Conservation (phyloP, 1,284 basidiomycete species). For the Apiotrichum domesticum region DNA sequence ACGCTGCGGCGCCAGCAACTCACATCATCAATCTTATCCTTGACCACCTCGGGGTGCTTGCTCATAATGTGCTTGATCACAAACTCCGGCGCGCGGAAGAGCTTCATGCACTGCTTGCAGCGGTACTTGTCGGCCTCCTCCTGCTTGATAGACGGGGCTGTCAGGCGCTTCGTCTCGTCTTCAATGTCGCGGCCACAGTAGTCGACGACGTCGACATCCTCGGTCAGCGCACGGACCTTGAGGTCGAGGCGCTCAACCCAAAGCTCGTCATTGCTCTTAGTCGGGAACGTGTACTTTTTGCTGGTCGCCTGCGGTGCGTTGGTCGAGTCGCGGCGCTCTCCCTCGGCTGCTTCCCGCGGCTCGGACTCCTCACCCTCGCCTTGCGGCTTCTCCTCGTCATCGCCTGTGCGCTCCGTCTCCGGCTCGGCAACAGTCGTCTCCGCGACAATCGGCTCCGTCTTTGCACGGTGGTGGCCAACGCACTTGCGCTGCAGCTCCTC, state of each 20-base stretch:
- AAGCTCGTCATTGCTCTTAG: slow-evolving; percentile 60
- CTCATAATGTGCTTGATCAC: slow-evolving; percentile 90
- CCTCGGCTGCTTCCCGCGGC: slow-evolving; percentile 54
- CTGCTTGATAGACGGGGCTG: slow-evolving; percentile 75
- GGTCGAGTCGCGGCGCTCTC: slow-evolving; percentile 10
- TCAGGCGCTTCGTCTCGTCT: slow-evolving; percentile 72
- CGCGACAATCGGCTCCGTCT: slow-evolving; percentile 30
- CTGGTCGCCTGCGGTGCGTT: background rate
- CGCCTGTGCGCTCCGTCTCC: slow-evolving; percentile 4
- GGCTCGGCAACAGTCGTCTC: slow-evolving; percentile 45
- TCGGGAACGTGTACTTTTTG: slow-evolving; percentile 21
- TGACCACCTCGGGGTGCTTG: slow-evolving; percentile 74
- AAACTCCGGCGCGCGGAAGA: slow-evolving; percentile 91
- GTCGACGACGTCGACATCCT: slow-evolving; percentile 67
- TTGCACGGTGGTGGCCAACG: slow-evolving; percentile 70
- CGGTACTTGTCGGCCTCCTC: slow-evolving; percentile 93
- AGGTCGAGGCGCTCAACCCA: slow-evolving; percentile 75
- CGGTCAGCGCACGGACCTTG: slow-evolving; percentile 21
- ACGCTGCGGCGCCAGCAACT: slow-evolving; percentile 15
- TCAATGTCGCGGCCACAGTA: slow-evolving; percentile 84
- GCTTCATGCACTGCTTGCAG: slow-evolving; percentile 87
- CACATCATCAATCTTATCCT: slow-evolving; percentile 43
- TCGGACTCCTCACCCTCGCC: slow-evolving; percentile 23
- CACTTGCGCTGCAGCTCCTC: slow-evolving; percentile 92
- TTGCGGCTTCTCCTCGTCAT: slow-evolving; percentile 40